Base-by-base conservation (phyloP, 352 stramenopile genomes). In the Phytophthora nicotianae region DNA sequence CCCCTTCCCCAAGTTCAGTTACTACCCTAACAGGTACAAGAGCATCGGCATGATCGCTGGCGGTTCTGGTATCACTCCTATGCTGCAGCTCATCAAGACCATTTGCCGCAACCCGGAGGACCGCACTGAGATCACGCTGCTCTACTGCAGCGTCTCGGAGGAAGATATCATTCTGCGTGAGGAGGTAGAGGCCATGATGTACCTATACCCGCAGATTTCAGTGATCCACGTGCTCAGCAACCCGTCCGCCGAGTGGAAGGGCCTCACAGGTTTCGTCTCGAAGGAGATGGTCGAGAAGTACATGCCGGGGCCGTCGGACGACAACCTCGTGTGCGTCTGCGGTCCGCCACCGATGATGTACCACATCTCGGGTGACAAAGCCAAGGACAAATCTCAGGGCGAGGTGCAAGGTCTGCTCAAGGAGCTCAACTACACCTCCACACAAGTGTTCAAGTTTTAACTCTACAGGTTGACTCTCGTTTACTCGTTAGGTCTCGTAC, bases 341-440 rank as follows among this genome's bases (percentile, higher is more conserved):
- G 91, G 91, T 13, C 91, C 91, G 19, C 90, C 83, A 10, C 79
- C 85, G 17, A 94, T 97, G 81, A 96, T 96, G 89, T 89, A 95
- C 71, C 81, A 93, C 60, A 62, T 97, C 46, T 96, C 83, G 37
- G 88, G 90, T 49, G 76, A 92, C 70, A 95, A 96, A 74, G 83
- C 82, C 27, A 86, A 90, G 74, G 88, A 97, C 74, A 89, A 68
- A 45, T 82, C 73, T 37, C 90, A 97, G 72, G 90, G 90, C 50
- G 79, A 93, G 50, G 67, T 97, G 32, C 80, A 90, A 50, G 90
- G 90, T 24, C 51, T 95, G 51, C 75, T 97, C 29, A 96, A 97
- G 70, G 77, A 89, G 10, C 74, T 92, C 29, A 72, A 90, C 49
- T 95, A 93, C 75, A 85, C 81, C 51, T 81, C 65, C 42, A 89